Evolutionary conservation across 257 asterid genomes (phyloP).

Genomic region (Penstemon newberryi): DNA sequence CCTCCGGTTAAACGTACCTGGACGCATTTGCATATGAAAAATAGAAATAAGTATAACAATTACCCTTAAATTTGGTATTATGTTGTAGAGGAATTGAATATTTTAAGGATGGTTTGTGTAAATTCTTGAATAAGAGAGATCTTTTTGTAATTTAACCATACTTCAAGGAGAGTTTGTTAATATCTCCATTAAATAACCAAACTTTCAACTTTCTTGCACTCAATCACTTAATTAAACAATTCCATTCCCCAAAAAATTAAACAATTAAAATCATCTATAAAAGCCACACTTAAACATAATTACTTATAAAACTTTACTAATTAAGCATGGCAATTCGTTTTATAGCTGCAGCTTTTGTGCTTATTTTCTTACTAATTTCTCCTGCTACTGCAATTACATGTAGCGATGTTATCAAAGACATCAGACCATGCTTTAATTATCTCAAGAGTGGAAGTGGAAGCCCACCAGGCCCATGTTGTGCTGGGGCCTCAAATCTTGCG

Average conservation of each 20-base stretch:
- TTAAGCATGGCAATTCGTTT: background rate
- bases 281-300: background rate
- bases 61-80: too few relatives aligned
- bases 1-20: too few relatives aligned
- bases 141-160: too few relatives aligned
- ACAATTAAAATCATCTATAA: conserved; percentile 1
- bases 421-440: conserved; percentile 54
- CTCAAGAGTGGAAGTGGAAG: conserved; percentile 52
- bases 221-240: conserved; percentile 9
- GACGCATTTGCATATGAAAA: too few relatives aligned
- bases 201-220: conserved; percentile 22
- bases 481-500: conserved; percentile 45
- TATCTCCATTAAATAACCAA: conserved; percentile 8
- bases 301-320: background rate
- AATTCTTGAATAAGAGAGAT: too few relatives aligned
- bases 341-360: background rate
- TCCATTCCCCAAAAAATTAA: background rate
- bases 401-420: conserved; percentile 46
- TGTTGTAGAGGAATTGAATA: too few relatives aligned
- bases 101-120: too few relatives aligned
- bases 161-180: too few relatives aligned
- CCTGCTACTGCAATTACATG: conserved; percentile 40
- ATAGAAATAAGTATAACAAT: too few relatives aligned
- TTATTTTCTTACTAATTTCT: background rate
- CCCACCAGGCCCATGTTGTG: conserved; percentile 57